Conservation (phyloP, 805 yeast genomes). For the Wickerhamomyces ciferrii region DNA sequence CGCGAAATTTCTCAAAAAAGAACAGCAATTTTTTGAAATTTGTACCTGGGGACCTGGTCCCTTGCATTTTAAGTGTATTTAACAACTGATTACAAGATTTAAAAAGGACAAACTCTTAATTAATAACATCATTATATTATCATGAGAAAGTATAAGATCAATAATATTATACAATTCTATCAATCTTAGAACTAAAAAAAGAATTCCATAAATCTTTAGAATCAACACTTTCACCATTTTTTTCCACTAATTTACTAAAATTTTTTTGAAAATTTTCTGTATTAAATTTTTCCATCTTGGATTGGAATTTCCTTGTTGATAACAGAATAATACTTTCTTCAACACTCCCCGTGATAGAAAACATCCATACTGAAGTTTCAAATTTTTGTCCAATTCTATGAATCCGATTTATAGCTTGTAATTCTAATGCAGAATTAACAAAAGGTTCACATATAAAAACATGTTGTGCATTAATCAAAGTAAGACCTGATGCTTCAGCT, state of each 20-base stretch:
- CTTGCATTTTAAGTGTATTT: too few relatives aligned
- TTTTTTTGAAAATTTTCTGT: constrained; percentile 50
- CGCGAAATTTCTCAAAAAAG: too few relatives aligned
- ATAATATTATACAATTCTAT: constrained; percentile 14
- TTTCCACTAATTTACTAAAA: constrained; percentile 42
- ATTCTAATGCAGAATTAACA: constrained; percentile 78
- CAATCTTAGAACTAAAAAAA: constrained; percentile 34
- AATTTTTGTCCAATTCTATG: constrained; percentile 87
- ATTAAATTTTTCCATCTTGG: constrained; percentile 46
- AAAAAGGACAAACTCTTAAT: too few relatives aligned
- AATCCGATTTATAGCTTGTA: constrained; percentile 88
- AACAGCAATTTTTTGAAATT: too few relatives aligned
- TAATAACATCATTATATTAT: too few relatives aligned
- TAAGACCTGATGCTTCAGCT: constrained; percentile 87
- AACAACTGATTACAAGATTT: too few relatives aligned
- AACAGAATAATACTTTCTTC: constrained; percentile 82
- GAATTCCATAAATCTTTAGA: constrained; percentile 59
- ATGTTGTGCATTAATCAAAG: constrained; percentile 87
- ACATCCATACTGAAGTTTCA: constrained; percentile 89
- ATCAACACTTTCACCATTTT: constrained; percentile 53
- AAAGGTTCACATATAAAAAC: constrained; percentile 91
- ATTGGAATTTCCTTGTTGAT: constrained; percentile 57
- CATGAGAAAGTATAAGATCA: background rate
- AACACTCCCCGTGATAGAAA: constrained; percentile 75
- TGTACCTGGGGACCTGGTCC: too few relatives aligned